A percentile compares a stretch with the other conserved stretches of the same genome.
Conservation (phyloP, 495 filamentous ascomycete genomes). For the Evernia prunastri region DNA sequence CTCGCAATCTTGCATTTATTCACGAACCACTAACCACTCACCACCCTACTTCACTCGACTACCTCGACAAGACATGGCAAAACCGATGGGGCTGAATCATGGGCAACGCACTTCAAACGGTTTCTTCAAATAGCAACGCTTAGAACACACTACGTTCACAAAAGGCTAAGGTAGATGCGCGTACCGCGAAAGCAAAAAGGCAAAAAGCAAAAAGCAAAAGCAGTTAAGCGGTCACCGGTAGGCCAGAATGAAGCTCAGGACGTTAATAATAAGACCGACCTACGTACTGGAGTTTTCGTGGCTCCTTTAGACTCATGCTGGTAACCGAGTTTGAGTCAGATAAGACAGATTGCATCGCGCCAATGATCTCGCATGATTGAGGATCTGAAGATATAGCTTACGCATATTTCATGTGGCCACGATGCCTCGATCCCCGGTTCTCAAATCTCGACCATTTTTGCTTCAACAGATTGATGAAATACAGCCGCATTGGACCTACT, state of each 20-base stretch:
- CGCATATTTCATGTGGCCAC: constrained; percentile 7
- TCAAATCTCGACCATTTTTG: constrained; percentile 1
- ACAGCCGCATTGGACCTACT: neutral
- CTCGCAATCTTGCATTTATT: neutral
- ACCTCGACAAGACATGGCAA: neutral
- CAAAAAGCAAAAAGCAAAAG: no score
- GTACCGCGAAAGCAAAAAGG: constrained; percentile 7
- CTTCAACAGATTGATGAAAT: neutral
- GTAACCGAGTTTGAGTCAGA: constrained; percentile 2
- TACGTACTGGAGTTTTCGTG: neutral
- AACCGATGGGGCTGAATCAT: neutral
- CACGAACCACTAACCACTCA: no score
- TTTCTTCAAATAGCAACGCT: neutral
- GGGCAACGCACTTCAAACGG: neutral
- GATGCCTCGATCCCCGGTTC: constrained; percentile 12
- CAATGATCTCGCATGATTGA: neutral
- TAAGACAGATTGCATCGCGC: constrained; percentile 5
- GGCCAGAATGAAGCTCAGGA: neutral
- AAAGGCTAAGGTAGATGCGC: neutral
- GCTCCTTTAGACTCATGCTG: neutral
- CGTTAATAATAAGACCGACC: neutral
- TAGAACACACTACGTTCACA: constrained; percentile 1
- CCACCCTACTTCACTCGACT: neutral
- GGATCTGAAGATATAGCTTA: constrained; percentile 4
- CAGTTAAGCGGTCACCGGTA: neutral